Base-by-base conservation (phyloP, 306 rosid genomes). In the Prunus davidiana region DNA sequence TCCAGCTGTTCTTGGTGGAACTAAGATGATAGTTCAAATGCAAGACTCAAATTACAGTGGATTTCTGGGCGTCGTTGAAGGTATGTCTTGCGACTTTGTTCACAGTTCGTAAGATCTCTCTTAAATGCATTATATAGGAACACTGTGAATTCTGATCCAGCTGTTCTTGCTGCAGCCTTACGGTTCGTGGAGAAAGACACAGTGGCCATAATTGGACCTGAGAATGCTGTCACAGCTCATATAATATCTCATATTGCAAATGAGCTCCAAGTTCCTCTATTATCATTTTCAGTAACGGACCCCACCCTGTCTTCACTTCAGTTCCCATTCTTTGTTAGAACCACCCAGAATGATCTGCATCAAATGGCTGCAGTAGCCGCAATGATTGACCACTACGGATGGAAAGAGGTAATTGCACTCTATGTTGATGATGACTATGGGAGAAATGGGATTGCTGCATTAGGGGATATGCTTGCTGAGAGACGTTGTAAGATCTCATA, bases 181-280 rank as follows among this genome's bases (percentile, higher is more conserved):
- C 76, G 69, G 80, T 88, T 96, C 83, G 88, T 91, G 90, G 90
- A 87, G 83, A 83, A 56, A 18, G 86, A 82, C 51, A 83, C 91
- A 12, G 88, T 92, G 74, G 99, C 99, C 45, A 88, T 96, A 84
- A 92, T 96, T 78, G 99, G 99, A 6, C 99, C 99, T 8, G 98
- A 88, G 76, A 81, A 74, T 41, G 92, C 97, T 70, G 91, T 82
- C 68, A 88, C 92, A 46, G 99, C 97, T 82, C 98, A 92, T 87
- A 86, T 88, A 57, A 80, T 96, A 87, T 81, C 97, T 69, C 97
- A 91, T 54, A 89, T 96, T 78, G 98, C 99, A 61, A 89, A 89
- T 34, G 98, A 92, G 87, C 94, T 96, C 75, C 97, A 87, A 65
- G 91, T 90, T 72, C 99, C 99, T 64, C 78, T 92, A 64, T 55